Evolutionary conservation across 306 rosid genomes (phyloP).

Genomic region (Citrullus amarus): DNA sequence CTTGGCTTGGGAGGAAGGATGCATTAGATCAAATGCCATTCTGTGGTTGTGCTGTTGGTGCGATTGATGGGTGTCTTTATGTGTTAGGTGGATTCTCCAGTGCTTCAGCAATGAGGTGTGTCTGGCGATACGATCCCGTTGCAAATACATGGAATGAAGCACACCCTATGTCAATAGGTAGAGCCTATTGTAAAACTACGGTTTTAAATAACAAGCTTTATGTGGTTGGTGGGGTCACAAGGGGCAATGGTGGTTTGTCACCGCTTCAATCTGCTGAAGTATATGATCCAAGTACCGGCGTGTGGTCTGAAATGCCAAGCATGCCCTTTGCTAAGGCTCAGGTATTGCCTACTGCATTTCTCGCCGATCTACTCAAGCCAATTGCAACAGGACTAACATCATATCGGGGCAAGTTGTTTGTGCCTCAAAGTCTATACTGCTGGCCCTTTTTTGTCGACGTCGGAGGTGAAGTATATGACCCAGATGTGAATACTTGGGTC

Average conservation of each 20-base stretch:
- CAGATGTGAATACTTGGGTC: constrained; percentile 64
- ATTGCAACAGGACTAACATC: constrained; percentile 85
- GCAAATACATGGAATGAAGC: constrained; percentile 60
- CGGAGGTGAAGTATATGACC: constrained; percentile 92
- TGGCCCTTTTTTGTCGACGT: constrained; percentile 98
- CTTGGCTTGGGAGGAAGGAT: constrained; percentile 72
- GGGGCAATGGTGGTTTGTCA: constrained; percentile 60
- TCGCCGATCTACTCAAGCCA: constrained; percentile 84
- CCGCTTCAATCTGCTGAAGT: constrained; percentile 96
- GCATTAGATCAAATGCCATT: constrained; percentile 76
- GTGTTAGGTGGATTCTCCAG: constrained; percentile 86
- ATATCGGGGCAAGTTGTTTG: constrained; percentile 74
- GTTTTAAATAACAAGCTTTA: constrained; percentile 74
- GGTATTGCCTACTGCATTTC: constrained; percentile 58
- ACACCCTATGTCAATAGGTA: constrained; percentile 61
- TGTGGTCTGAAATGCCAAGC: constrained; percentile 70
- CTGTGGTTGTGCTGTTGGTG: constrained; percentile 80
- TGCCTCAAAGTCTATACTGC: constrained; percentile 78
- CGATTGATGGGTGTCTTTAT: constrained; percentile 75
- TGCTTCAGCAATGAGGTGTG: constrained; percentile 66
- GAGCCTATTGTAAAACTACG: constrained; percentile 87
- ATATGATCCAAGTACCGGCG: constrained; percentile 55
- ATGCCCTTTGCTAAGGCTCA: constrained; percentile 94
- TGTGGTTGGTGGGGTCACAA: constrained; percentile 92
- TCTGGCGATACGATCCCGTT: constrained; percentile 66